These are phyloP conservation scores for Emmonsia crescens DNA, from an alignment of 2,329 filamentous ascomycete genomes.

Conservation along the genomic window DNA sequence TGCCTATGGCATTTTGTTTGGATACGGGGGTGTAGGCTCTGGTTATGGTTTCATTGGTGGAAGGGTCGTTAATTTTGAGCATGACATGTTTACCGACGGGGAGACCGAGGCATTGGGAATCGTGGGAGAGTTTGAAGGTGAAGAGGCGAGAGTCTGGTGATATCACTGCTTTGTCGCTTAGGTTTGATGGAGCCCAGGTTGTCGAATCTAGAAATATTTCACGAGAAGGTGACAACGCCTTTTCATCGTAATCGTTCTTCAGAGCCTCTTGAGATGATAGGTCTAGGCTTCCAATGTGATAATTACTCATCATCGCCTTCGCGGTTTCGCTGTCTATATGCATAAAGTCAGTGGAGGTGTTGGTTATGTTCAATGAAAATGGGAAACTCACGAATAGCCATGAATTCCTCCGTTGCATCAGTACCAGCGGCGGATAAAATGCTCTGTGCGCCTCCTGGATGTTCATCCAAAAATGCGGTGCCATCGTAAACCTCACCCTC, in stretches of 20 bases:
- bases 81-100: constrained; percentile 81
- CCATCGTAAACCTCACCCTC: constrained; percentile 85
- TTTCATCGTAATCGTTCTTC: constrained; percentile 31
- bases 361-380: background rate
- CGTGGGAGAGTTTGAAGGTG: constrained; percentile 65
- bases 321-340: constrained; percentile 76
- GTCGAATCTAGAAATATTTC: constrained; percentile 60
- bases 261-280: constrained; percentile 44
- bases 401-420: constrained; percentile 78
- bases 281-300: constrained; percentile 75
- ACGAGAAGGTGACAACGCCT: constrained; percentile 36
- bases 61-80: constrained; percentile 64
- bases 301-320: constrained; percentile 75
- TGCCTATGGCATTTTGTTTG: constrained; percentile 48
- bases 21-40: constrained; percentile 81
- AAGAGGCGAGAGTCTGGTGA: constrained; percentile 75
- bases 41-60: constrained; percentile 57
- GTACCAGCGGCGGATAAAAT: constrained; percentile 73
- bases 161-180: constrained; percentile 57
- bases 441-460: constrained; percentile 77
- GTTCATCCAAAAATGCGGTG: constrained; percentile 64
- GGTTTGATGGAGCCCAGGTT: constrained; percentile 60
- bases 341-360: constrained; percentile 15
- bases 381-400: constrained; percentile 69
- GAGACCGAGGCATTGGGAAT: constrained; percentile 59